These are phyloP conservation scores for Apiospora kogelbergensis DNA, from an alignment of 2,329 filamentous ascomycete species.

Conservation along the genomic window DNA sequence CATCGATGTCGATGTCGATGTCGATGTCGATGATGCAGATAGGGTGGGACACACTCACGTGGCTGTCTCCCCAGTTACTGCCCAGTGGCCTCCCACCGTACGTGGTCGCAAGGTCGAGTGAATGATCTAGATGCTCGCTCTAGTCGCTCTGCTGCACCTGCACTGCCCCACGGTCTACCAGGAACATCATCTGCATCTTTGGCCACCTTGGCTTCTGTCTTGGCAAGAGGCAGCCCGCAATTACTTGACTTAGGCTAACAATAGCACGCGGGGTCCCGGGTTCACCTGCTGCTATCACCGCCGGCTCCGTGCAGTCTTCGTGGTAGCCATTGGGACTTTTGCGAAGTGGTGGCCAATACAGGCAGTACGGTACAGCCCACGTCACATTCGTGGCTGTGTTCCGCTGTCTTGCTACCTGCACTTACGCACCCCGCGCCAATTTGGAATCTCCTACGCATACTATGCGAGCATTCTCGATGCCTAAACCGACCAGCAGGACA, in stretches of 20 bases:
- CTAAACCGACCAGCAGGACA: not conserved
- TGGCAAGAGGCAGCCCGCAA: conserved; percentile 2
- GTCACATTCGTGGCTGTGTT: not conserved
- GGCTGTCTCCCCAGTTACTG: not conserved
- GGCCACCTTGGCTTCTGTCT: not conserved
- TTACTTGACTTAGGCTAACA: too few relatives aligned
- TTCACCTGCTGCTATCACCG: not conserved
- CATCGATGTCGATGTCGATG: not conserved
- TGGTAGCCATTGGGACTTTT: not conserved
- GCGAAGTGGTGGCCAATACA: not conserved
- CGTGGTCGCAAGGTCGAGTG: not conserved
- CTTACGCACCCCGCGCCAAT: not conserved
- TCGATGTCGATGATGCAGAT: conserved; percentile 7
- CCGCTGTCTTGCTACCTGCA: not conserved
- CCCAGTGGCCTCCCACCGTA: not conserved
- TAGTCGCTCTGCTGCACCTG: not conserved
- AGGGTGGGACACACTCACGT: not conserved
- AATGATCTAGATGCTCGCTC: conserved; percentile 5
- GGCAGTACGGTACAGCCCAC: not conserved
- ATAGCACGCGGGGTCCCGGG: not conserved
- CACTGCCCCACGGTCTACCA: not conserved
- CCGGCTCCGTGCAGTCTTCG: too few relatives aligned
- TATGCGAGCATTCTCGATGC: not conserved
- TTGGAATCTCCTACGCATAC: not conserved
- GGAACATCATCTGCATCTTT: not conserved